phyloP scores from a whole-genome alignment of 1,139 yeast species.

The Yamadazyma atlantica region DNA sequence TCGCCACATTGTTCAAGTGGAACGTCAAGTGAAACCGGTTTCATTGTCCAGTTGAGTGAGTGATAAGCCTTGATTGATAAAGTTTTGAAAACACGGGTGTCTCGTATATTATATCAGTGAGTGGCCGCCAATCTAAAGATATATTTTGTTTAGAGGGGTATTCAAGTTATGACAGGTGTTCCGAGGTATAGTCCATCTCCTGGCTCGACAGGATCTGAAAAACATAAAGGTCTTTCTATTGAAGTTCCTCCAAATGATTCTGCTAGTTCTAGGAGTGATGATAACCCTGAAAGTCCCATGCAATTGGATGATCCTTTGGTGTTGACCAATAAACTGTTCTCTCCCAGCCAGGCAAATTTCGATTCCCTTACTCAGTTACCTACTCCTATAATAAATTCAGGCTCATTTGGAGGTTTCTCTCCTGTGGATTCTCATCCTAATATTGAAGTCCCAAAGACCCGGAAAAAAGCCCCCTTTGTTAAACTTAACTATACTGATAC shows the following conservation, averaged over 20 bases:
- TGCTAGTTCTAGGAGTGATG: no score
- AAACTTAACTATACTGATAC: not conserved
- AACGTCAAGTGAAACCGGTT: no score
- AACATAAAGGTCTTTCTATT: conserved; percentile 4
- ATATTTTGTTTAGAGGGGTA: no score
- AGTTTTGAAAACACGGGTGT: no score
- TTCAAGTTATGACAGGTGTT: not conserved
- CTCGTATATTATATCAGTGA: no score
- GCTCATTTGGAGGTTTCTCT: conserved; percentile 19
- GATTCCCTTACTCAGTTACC: conserved; percentile 57
- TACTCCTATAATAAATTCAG: conserved; percentile 54
- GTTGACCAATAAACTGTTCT: not conserved
- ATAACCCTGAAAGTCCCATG: not conserved
- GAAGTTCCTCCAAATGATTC: conserved; percentile 5
- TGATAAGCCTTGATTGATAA: no score
- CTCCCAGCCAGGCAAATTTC: conserved; percentile 26
- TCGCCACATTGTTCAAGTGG: no score
- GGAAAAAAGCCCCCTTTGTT: conserved; percentile 2
- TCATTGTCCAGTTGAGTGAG: no score
- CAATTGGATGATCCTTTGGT: not conserved
- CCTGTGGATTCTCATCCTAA: conserved; percentile 8
- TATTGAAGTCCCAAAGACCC: conserved; percentile 6
- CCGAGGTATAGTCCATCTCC: conserved; percentile 8
- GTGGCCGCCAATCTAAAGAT: no score
- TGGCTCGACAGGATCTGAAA: conserved; percentile 1